A percentile compares a stretch with the other conserved stretches of the same genome.
These are phyloP conservation scores for Dactylis glomerata DNA, from an alignment of 176 grass and related monocot genomes.

Conservation along the genomic window DNA sequence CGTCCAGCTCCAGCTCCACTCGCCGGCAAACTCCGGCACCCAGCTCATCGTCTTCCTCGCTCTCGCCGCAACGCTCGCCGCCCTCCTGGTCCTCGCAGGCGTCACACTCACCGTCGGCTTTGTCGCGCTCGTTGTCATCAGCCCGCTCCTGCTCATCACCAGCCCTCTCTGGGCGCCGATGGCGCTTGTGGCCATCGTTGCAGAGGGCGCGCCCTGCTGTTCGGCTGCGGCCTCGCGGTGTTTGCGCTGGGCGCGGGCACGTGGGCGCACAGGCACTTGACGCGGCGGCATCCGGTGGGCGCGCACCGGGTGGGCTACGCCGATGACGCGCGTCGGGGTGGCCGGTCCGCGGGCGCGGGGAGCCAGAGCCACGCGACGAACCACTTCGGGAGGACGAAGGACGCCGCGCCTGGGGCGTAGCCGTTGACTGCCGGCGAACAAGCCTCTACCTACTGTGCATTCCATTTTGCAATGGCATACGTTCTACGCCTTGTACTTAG, in stretches of 20 bases:
- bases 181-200: background rate
- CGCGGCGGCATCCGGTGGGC: constrained; percentile 40
- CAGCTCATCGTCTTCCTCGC: constrained; percentile 58
- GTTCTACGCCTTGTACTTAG: no score
- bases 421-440: background rate
- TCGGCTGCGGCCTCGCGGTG: constrained; percentile 33
- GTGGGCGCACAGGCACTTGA: constrained; percentile 60
- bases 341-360: constrained; percentile 31
- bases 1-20: constrained; percentile 25
- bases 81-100: constrained; percentile 51
- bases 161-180: constrained; percentile 61
- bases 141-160: constrained; percentile 57
- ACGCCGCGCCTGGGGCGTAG: constrained; percentile 67
- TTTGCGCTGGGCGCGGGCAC: constrained; percentile 34
- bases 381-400: constrained; percentile 53
- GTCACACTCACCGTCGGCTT: constrained; percentile 42
- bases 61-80: constrained; percentile 40
- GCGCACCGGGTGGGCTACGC: constrained; percentile 42
- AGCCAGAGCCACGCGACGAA: constrained; percentile 36
- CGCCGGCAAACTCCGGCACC: constrained; percentile 14
- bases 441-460: background rate
- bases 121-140: constrained; percentile 36
- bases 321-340: background rate
- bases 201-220: constrained; percentile 27
- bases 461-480: no score